Percentiles rank a stretch among this genome's conserved stretches.
phyloP scores from a whole-genome alignment of 306 rosid genomes.

The Lupinus albus region DNA sequence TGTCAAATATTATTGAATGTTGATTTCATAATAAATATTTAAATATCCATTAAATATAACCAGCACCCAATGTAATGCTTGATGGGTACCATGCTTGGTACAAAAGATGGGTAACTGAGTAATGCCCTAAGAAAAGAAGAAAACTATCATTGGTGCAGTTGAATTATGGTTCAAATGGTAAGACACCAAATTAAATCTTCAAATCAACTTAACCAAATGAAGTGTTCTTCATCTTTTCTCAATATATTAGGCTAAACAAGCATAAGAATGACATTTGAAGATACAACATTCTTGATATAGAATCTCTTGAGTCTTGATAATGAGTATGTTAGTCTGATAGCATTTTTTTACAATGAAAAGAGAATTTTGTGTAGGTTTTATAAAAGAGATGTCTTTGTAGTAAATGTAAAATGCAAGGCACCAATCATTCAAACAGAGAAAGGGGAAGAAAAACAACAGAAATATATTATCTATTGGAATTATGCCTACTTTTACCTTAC shows the following conservation, averaged over 20 bases:
- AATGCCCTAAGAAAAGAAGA: background rate
- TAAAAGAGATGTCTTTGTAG: background rate
- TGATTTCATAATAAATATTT: too few relatives aligned
- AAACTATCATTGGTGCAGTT: conserved; percentile 6
- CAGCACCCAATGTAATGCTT: background rate
- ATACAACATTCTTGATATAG: background rate
- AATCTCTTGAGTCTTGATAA: conserved; percentile 1
- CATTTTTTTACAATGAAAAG: conserved; percentile 8
- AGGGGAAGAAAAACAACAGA: conserved; percentile 19
- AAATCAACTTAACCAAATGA: background rate
- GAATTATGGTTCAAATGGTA: conserved; percentile 18
- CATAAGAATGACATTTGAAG: conserved; percentile 12
- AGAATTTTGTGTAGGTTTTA: conserved; percentile 7
- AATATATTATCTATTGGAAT: conserved; percentile 14
- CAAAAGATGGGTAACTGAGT: background rate
- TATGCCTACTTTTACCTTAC: conserved; percentile 28
- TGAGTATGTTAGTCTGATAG: background rate
- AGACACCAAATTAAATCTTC: conserved; percentile 14
- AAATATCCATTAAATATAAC: background rate
- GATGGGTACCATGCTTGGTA: background rate
- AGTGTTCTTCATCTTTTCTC: background rate
- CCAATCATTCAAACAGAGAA: background rate
- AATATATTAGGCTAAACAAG: conserved; percentile 4
- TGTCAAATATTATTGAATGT: background rate
- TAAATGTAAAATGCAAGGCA: conserved; percentile 23